Base-by-base conservation (phyloP, 2,329 filamentous ascomycete genomes). In the Penicillium sp. region DNA sequence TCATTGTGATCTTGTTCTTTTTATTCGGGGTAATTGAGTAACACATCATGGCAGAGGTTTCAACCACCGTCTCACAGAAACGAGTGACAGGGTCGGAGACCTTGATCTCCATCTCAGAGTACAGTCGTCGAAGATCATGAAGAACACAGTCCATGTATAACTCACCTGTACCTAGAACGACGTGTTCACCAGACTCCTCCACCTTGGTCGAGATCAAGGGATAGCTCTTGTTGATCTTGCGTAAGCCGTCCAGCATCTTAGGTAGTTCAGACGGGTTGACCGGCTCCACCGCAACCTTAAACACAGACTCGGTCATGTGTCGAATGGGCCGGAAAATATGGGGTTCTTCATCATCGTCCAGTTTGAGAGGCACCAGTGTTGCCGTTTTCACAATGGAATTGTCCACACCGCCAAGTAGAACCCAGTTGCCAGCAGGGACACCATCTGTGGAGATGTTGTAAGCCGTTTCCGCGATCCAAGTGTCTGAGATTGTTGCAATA, bases 61-160 rank as follows among this genome's bases (percentile, higher is more conserved):
- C 95, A 37, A 96, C 92, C 26, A 97, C 93, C 0, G 95, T 99
- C 78, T 99, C 95, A 76, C 92, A 97, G 81, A 99, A 99, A 48
- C 95, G 85, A 16, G 95, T 98, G 44, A 99, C 93, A 1, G 95
- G 95, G 72, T 99, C 95, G 0, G 95, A 99, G 49, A 99, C 91
- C 78, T 98, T 98, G 78, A 99, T 90, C 74, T 99, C 95, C 95
- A 99, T 99, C 69, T 98, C 93, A 14, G 95, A 93, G 71, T 97
- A 99, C n/a, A 98, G 77, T 42, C 88, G 86, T 53, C 95, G 89
- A 47, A 99, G 82, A 71, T 99, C 95, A 74, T 99, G 95, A 46
- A 99, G 82, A 3, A 99, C 93, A 69, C 95, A 99, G 74, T 99
- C 95, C 93, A 99, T 98, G 79, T 99, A 99, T n/a, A 99, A 82